These are phyloP conservation scores for Dacryopinax primogenitus DNA, from an alignment of 768 basidiomycete species.

Conservation along the genomic window DNA sequence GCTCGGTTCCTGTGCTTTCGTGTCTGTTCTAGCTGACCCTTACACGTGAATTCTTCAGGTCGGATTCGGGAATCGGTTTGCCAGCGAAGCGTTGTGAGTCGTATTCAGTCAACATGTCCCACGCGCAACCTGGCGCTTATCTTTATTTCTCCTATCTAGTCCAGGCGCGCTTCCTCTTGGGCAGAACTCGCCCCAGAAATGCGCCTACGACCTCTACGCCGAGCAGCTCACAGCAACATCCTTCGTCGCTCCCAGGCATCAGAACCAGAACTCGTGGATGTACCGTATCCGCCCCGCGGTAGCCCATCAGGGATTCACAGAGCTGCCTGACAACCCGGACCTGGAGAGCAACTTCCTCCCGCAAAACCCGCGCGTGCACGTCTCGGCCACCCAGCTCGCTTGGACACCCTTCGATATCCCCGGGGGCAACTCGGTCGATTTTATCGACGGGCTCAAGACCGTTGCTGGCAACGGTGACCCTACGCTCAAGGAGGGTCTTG, in stretches of 20 bases:
- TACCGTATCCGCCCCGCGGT: conserved; percentile 59
- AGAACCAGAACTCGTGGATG: conserved; percentile 46
- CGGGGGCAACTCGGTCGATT: conserved; percentile 34
- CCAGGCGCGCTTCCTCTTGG: conserved; percentile 44
- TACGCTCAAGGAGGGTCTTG: conserved; percentile 48
- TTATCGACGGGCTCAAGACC: conserved; percentile 49
- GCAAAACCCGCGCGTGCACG: conserved; percentile 45
- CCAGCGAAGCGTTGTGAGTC: conserved; percentile 17
- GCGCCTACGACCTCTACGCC: conserved; percentile 49
- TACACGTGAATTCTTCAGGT: conserved; percentile 10
- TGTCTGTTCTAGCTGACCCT: neutral
- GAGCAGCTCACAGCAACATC: conserved; percentile 50
- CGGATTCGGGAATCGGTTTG: conserved; percentile 18
- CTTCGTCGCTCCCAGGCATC: conserved; percentile 44
- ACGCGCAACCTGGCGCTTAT: neutral
- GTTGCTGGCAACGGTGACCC: conserved; percentile 52
- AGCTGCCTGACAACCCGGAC: conserved; percentile 45
- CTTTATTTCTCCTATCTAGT: conserved; percentile 22
- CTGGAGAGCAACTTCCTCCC: conserved; percentile 52
- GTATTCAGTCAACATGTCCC: neutral
- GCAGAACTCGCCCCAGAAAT: conserved; percentile 51
- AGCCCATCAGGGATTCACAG: conserved; percentile 48
- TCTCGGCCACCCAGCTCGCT: conserved; percentile 51
- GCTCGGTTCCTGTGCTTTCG: neutral
- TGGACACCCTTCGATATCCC: conserved; percentile 54